These are phyloP conservation scores for Gentiana straminea DNA, from an alignment of 257 asterid species.

Conservation along the genomic window DNA sequence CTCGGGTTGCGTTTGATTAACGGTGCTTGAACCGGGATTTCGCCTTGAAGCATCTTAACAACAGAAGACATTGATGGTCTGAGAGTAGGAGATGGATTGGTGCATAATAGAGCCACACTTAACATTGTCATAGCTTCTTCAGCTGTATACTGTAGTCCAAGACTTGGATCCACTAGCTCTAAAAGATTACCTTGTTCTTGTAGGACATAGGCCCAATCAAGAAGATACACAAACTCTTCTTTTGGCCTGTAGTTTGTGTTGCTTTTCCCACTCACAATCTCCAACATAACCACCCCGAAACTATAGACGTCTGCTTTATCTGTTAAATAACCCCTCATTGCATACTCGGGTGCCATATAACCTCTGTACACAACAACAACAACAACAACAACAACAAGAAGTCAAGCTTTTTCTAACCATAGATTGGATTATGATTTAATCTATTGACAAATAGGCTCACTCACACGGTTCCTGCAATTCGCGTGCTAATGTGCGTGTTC, in stretches of 20 bases:
- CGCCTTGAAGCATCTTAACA: conserved; percentile 81
- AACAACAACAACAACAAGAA: background rate
- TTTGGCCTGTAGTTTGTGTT: conserved; percentile 40
- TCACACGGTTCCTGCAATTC: conserved; percentile 41
- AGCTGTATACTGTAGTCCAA: conserved; percentile 42
- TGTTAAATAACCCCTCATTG: conserved; percentile 43
- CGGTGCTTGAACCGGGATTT: conserved; percentile 67
- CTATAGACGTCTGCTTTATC: conserved; percentile 44
- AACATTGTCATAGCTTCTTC: conserved; percentile 62
- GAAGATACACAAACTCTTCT: conserved; percentile 45
- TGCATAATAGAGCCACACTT: conserved; percentile 51
- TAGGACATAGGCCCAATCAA: conserved; percentile 66
- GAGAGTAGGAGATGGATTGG: conserved; percentile 70
- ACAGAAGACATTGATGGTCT: conserved; percentile 78
- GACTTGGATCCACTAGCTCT: conserved; percentile 73
- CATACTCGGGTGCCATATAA: conserved; percentile 43
- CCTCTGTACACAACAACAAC: conserved; percentile 17
- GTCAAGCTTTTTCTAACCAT: background rate
- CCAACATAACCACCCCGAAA: conserved; percentile 34
- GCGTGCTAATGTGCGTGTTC: conserved; percentile 40
- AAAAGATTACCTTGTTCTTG: conserved; percentile 81
- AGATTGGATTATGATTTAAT: background rate
- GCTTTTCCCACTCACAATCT: conserved; percentile 43
- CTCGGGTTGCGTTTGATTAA: conserved; percentile 34
- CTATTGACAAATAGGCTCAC: background rate